Base-by-base conservation (phyloP, 2,329 filamentous ascomycete genomes). In the Didymellaceae sp. region DNA sequence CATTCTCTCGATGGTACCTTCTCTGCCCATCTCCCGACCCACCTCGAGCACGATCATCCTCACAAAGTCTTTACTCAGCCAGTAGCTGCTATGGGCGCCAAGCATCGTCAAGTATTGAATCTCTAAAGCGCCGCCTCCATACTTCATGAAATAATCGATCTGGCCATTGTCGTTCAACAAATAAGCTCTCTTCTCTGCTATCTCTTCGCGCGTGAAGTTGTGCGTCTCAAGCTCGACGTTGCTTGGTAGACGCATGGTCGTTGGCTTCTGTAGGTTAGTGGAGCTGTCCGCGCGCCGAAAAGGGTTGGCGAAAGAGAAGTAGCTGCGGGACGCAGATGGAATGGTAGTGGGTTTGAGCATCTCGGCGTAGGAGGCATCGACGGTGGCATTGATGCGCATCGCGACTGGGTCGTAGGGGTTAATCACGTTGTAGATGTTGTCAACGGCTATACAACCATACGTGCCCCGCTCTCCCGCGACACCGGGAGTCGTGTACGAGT, bases 101-200 rank as follows among this genome's bases (percentile, higher is more conserved):
- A 99, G 77, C 94, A 99, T 99, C 61, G 96, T 97, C 26, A 97
- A 75, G 70, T 99, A 99, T 74, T 97, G 92, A 18, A 97, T 91
- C 73, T 96, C 94, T 26, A 99, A 78, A 4, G 92, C 88, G 0
- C 94, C 94, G 1, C 90, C 88, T 0, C 91, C 89, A 6, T 90
- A 91, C 39, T 86, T 86, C 39, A 99, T 77, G 63, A 88, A 95
- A 74, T 86, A 99, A 71, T 99, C 94, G 31, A 99, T 87, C 74
- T 99, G 94, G 0, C 92, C 93, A 59, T 97, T 97, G 64, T 99
- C 94, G 62, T 99, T 99, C 4, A 99, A 82, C 6, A 96, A 73
- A 54, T 86, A 87, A 58, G 92, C 91, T 62, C 93, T 87, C 70
- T 88, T 91, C 76, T 97, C 94, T 0, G 92, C 93, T 44, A 96